These are phyloP conservation scores for Globisporangium ultimum DNA, from an alignment of 352 stramenopile genomes.

Conservation along the genomic window DNA sequence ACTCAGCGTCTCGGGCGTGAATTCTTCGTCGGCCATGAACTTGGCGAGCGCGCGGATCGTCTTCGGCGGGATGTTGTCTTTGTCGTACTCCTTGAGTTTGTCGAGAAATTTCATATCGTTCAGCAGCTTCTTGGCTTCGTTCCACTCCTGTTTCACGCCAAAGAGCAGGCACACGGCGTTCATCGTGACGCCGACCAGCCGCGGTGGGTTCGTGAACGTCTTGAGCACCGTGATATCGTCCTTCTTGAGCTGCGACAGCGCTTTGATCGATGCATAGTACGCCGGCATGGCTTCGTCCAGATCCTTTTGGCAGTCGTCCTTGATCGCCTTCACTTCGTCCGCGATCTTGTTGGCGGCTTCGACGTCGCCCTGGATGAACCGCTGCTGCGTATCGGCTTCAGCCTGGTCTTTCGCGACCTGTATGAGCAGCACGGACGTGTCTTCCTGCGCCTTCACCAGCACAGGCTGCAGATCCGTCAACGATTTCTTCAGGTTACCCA, in stretches of 20 bases:
- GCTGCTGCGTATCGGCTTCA: conserved; percentile 89
- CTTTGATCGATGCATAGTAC: conserved; percentile 90
- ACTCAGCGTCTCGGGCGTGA: conserved; percentile 88
- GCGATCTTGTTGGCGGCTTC: conserved; percentile 90
- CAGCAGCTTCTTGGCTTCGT: conserved; percentile 88
- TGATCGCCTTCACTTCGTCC: conserved; percentile 91
- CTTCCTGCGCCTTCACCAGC: conserved; percentile 85
- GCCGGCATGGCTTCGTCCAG: conserved; percentile 91
- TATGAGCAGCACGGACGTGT: conserved; percentile 79
- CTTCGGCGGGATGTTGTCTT: conserved; percentile 86
- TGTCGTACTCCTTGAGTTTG: conserved; percentile 86
- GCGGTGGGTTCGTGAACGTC: conserved; percentile 89
- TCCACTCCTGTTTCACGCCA: conserved; percentile 88
- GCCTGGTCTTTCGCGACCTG: conserved; percentile 91
- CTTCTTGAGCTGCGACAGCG: conserved; percentile 89
- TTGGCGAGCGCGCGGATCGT: conserved; percentile 88
- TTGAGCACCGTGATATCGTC: conserved; percentile 92
- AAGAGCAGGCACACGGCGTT: conserved; percentile 92
- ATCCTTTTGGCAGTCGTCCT: conserved; percentile 93
- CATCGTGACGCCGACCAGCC: conserved; percentile 88
- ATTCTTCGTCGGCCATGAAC: conserved; percentile 89
- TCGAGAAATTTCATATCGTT: conserved; percentile 92
- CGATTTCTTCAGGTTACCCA: conserved; percentile 89
- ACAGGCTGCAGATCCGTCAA: conserved; percentile 91
- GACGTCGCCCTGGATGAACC: conserved; percentile 89